Evolutionary conservation across 441 rosid genomes (phyloP), one percentile per base, ranked within the genome.

Genomic region (Hura crepitans): DNA sequence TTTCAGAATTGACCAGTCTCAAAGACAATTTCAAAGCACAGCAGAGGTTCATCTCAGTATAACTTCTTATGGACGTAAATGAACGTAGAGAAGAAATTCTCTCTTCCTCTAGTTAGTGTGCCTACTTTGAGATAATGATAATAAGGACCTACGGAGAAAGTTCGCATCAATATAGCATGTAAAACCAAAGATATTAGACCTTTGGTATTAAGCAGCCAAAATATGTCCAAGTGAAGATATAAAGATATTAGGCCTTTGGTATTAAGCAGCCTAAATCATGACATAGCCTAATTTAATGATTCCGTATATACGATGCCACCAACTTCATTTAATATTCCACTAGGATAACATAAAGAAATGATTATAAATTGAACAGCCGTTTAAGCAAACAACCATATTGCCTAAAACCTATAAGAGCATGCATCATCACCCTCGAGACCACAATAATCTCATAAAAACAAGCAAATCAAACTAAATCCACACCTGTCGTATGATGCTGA

Each of bases 241-340:
- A 55, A 55, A 12, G 59, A 55, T 28, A 53, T 2, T 23, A 37
- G 27, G 47, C 65, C 49, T 23, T 37, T 9, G 27, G 20, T 43
- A 63, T 23, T 25, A 10, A 46, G 53, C 49, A 39, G 37, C 35
- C 25, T 39, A 42, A 62, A 62, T 17, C 31, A 20, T 22, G 46
- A 13, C 50, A 23, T 5, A 5, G 47, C 22, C 54, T 43, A 56
- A 43, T 46, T 56, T 58, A 31, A 58, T 69, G 15, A 46, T 58
- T 23, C 10, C 10, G 46, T 14, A 61, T 46, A 47, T 66, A 39
- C 5, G 51, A 28, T 25, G 50, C 25, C 39, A 67, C 71, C 56
- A 67, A 67, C 51, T 66, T 55, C 51, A 67, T 15, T n/a, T 62
- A 22, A n/a, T 7, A 15, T 55, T 51, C 23, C 31, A 56, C 45